phyloP scores from a whole-genome alignment of 257 asterid genomes.

The Knoxia roxburghii region DNA sequence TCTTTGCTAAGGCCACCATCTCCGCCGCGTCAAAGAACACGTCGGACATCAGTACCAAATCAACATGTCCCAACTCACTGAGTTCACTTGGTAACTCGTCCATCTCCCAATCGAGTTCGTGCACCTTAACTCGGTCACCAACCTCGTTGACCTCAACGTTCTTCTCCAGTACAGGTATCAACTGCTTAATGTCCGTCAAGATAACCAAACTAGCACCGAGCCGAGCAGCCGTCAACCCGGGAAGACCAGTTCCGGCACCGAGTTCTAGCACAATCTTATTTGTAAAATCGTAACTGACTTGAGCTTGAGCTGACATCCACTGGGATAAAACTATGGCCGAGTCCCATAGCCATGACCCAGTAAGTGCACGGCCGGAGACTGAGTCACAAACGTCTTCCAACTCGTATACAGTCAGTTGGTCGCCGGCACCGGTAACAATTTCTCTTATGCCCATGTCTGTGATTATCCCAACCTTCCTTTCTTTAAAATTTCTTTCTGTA shows the following conservation, averaged over 20 bases:
- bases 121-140: constrained; percentile 15
- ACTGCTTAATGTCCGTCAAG: constrained; percentile 16
- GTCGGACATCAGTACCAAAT: constrained; percentile 24
- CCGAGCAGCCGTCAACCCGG: constrained; percentile 27
- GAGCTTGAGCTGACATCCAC: constrained; percentile 20
- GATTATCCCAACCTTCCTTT: not conserved
- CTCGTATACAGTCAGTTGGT: constrained; percentile 18
- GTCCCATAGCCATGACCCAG: constrained; percentile 30
- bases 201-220: constrained; percentile 25
- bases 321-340: constrained; percentile 20
- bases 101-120: constrained; percentile 20
- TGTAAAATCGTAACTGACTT: constrained; percentile 10
- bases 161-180: constrained; percentile 17
- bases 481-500: too few relatives aligned
- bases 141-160: constrained; percentile 22
- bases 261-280: constrained; percentile 20
- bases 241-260: constrained; percentile 30
- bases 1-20: constrained; percentile 18
- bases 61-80: constrained; percentile 2
- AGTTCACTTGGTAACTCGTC: constrained; percentile 15
- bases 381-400: constrained; percentile 20
- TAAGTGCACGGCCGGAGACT: constrained; percentile 22
- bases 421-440: constrained; percentile 16
- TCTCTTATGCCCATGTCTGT: constrained; percentile 18
- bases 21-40: constrained; percentile 19